These are phyloP conservation scores for Solanum chmielewskii DNA, from an alignment of 257 asterid species.

Conservation along the genomic window DNA sequence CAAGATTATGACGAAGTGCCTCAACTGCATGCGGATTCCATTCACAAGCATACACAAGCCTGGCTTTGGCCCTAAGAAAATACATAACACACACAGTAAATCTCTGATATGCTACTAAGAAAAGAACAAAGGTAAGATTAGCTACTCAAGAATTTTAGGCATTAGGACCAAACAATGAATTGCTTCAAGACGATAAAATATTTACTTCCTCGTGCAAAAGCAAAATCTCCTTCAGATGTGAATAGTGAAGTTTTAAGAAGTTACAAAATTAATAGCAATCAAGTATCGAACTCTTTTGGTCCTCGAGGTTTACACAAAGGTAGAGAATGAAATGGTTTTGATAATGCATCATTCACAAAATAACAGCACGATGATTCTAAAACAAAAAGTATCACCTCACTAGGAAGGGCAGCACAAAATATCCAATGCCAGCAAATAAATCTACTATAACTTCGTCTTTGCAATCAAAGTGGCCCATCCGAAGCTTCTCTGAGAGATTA, in stretches of 20 bases:
- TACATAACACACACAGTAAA: neutral
- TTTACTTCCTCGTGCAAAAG: neutral
- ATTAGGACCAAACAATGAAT: neutral
- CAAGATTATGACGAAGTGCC: conserved; percentile 72
- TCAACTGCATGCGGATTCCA: conserved; percentile 90
- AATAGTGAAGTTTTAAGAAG: neutral
- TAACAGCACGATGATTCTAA: neutral
- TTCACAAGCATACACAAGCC: conserved; percentile 89
- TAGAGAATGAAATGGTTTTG: neutral
- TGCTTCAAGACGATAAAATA: neutral
- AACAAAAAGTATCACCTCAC: conserved; percentile 34
- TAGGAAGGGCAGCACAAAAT: conserved; percentile 90
- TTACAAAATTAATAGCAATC: neutral
- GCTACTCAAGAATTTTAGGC: neutral
- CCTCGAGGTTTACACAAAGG: neutral
- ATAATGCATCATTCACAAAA: neutral
- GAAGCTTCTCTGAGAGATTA: conserved; percentile 90
- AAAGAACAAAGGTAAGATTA: neutral
- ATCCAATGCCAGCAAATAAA: conserved; percentile 93
- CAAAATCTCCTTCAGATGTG: neutral
- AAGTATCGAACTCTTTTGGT: neutral
- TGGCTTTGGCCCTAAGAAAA: conserved; percentile 59
- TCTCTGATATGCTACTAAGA: neutral
- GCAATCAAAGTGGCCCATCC: conserved; percentile 70
- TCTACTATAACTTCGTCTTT: conserved; percentile 79